Conservation (phyloP, 805 yeast genomes). For the Barnettozyma sp. region DNA sequence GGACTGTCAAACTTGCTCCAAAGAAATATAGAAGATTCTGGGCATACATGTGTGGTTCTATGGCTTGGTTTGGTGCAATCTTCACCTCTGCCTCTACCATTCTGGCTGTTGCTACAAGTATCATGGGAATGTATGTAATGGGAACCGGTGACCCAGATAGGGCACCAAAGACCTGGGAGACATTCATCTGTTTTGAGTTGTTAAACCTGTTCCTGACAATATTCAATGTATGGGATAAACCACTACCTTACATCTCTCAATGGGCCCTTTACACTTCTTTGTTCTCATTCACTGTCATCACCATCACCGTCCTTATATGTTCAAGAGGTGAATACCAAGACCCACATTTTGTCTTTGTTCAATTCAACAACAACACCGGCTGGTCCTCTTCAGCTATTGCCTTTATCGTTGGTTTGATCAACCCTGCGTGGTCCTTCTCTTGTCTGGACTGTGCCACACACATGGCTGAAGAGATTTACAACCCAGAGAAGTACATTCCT, state of each 20-base stretch:
- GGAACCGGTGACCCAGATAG: conserved; percentile 26
- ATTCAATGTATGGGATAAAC: conserved; percentile 42
- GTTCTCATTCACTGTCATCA: conserved; percentile 44
- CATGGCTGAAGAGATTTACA: conserved; percentile 56
- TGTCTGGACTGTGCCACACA: conserved; percentile 67
- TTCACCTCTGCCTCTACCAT: conserved; percentile 55
- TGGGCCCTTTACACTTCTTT: conserved; percentile 45
- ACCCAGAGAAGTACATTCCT: conserved; percentile 50
- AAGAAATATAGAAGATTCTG: conserved; percentile 27
- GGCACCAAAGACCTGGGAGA: conserved; percentile 42
- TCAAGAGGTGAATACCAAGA: conserved; percentile 46
- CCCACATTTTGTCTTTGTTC: conserved; percentile 46
- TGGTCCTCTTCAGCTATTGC: conserved; percentile 55
- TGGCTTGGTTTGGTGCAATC: conserved; percentile 55
- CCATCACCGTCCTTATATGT: conserved; percentile 45
- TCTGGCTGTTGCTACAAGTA: conserved; percentile 42
- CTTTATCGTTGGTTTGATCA: conserved; percentile 61
- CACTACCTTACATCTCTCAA: conserved; percentile 42
- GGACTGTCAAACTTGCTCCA: conserved; percentile 49
- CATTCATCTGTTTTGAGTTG: conserved; percentile 41
- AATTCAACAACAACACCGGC: conserved; percentile 51
- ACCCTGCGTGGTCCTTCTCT: conserved; percentile 61
- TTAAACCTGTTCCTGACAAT: conserved; percentile 36
- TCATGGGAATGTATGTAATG: conserved; percentile 44
- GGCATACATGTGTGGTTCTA: conserved; percentile 49